Evolutionary conservation across 2,329 filamentous ascomycete genomes (phyloP).

Genomic region (Fusarium brevicatenulatum): DNA sequence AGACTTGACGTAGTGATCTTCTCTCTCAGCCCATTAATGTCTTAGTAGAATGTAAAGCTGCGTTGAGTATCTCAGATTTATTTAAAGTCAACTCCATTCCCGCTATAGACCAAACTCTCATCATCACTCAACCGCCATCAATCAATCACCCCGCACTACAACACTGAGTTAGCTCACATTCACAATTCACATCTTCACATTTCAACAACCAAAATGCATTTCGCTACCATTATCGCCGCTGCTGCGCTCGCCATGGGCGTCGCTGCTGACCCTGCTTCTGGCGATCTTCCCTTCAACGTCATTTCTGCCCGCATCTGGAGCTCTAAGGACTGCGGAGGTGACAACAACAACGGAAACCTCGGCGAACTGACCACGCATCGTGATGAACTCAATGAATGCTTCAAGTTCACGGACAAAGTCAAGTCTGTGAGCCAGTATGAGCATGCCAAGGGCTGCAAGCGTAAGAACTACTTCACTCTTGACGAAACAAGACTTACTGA

Average conservation of each 20-base stretch:
- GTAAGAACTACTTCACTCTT: accelerated
- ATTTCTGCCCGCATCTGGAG: conserved; percentile 22
- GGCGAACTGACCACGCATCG: conserved; percentile 13
- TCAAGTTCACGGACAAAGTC: conserved; percentile 2
- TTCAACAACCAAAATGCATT: conserved; percentile 5
- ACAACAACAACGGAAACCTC: conserved; percentile 4
- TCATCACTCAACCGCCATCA: not conserved
- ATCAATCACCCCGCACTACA: not conserved
- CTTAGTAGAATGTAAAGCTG: not conserved
- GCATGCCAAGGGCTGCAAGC: conserved; percentile 7
- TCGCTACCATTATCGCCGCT: not conserved
- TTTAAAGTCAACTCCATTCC: not conserved
- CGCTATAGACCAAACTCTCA: not conserved
- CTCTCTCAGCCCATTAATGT: not conserved
- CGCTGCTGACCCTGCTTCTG: not conserved
- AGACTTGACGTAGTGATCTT: not conserved
- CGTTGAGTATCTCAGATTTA: not conserved
- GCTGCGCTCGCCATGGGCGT: conserved; percentile 7
- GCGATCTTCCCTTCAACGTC: conserved; percentile 9
- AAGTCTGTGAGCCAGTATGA: conserved; percentile 16
- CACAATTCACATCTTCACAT: not conserved
- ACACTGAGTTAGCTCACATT: not conserved
- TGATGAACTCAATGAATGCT: conserved; percentile 1
- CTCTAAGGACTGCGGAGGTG: conserved; percentile 2
- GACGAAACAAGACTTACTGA: not conserved